A percentile compares a stretch with the other conserved stretches of the same genome.
Conservation (phyloP, 306 rosid genomes). For the Cicer pinnatifidum region DNA sequence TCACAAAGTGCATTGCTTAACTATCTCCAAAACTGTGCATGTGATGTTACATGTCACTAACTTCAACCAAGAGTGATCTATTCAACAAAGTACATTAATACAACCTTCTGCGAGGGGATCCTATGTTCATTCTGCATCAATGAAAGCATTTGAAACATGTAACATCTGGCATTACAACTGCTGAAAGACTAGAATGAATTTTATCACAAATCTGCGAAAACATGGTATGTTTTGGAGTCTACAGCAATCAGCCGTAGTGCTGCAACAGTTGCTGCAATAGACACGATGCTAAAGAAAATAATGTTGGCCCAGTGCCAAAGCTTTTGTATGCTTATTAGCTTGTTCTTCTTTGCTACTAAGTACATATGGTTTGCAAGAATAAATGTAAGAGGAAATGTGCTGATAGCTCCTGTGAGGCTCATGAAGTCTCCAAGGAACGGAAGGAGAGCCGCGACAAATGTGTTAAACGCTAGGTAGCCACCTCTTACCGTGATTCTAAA, state of each 20-base stretch:
- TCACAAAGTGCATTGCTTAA: background rate
- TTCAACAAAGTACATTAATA: background rate
- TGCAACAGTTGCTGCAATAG: constrained; percentile 70
- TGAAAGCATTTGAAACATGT: constrained; percentile 3
- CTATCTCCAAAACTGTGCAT: background rate
- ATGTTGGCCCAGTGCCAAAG: constrained; percentile 91
- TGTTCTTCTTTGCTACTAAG: constrained; percentile 71
- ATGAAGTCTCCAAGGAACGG: constrained; percentile 98
- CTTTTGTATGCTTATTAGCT: constrained; percentile 51
- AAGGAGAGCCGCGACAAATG: constrained; percentile 72
- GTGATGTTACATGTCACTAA: background rate
- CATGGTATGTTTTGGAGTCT: constrained; percentile 78
- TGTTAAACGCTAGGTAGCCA: constrained; percentile 73
- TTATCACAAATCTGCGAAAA: constrained; percentile 78
- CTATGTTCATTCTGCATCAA: background rate
- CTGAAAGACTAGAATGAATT: constrained; percentile 5
- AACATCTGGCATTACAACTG: background rate
- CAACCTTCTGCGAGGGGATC: background rate
- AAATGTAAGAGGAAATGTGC: constrained; percentile 92
- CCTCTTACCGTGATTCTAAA: constrained; percentile 74
- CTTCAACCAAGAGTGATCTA: background rate
- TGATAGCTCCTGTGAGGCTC: constrained; percentile 95
- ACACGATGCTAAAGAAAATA: constrained; percentile 62
- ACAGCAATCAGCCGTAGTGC: constrained; percentile 78
- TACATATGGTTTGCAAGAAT: constrained; percentile 97